phyloP scores from a whole-genome alignment of 1,284 basidiomycete species.

The Phylloporus sp. region DNA sequence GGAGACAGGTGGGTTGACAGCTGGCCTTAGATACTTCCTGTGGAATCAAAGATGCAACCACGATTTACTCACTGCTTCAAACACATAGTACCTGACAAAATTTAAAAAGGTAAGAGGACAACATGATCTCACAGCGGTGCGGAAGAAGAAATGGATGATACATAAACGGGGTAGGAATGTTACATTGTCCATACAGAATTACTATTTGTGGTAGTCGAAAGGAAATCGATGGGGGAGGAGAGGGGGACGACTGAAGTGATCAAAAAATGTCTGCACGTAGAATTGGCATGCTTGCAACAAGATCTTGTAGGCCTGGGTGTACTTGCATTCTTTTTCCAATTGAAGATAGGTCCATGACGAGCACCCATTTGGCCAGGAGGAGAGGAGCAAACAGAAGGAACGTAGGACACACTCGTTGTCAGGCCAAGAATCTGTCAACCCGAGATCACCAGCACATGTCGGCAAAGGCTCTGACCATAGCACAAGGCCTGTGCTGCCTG shows the following conservation, averaged over 20 bases:
- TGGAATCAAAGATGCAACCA: no score
- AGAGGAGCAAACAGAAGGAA: no score
- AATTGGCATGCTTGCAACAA: not conserved
- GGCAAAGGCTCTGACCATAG: not conserved
- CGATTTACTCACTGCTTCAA: no score
- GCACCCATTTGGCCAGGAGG: not conserved
- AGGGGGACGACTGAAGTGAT: not conserved
- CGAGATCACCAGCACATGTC: not conserved
- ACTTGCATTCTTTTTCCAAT: not conserved
- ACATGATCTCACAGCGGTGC: no score
- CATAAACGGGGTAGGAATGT: no score
- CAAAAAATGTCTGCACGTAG: not conserved
- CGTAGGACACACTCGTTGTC: no score
- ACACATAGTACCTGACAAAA: no score
- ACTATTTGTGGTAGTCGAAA: not conserved
- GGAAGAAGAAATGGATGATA: no score
- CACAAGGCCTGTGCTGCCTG: not conserved
- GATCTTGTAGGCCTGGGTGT: not conserved
- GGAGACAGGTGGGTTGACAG: no score
- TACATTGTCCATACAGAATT: not conserved
- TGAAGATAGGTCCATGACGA: not conserved
- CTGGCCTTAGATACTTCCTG: no score
- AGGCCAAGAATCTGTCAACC: not conserved
- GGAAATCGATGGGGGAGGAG: not conserved
- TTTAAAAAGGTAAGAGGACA: no score